phyloP scores from a whole-genome alignment of 768 basidiomycete species.

The Neoboletus subvelutipes region DNA sequence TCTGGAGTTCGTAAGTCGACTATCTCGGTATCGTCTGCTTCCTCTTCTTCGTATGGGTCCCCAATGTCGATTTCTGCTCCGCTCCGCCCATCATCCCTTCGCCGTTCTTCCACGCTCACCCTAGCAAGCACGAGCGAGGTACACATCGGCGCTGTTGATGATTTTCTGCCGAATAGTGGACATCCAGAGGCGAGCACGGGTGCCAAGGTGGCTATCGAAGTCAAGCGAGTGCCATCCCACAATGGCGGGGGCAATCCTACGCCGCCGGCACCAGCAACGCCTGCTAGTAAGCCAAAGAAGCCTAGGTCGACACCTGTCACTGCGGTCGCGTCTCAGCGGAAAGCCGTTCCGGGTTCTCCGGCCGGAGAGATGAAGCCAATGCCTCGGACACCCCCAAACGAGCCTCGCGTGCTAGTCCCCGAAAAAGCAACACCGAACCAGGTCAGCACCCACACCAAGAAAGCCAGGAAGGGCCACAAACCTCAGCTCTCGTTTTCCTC shows the following conservation, averaged over 20 bases:
- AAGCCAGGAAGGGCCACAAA: slow-evolving; percentile 35
- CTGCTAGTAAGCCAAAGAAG: slow-evolving; percentile 19
- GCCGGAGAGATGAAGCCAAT: slow-evolving; percentile 7
- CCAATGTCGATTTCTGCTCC: slow-evolving; percentile 38
- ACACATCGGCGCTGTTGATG: slow-evolving; percentile 6
- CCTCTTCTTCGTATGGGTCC: slow-evolving; percentile 36
- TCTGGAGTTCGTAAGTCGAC: slow-evolving; percentile 30
- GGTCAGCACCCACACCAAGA: slow-evolving; percentile 14
- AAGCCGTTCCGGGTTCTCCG: not conserved
- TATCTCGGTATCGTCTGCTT: slow-evolving; percentile 27
- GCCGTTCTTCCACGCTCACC: slow-evolving; percentile 36
- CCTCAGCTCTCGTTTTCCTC: slow-evolving; percentile 56
- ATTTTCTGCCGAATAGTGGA: slow-evolving; percentile 16
- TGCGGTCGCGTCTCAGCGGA: slow-evolving; percentile 4
- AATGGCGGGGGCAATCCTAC: slow-evolving; percentile 24
- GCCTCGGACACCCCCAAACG: slow-evolving; percentile 29
- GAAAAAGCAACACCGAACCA: slow-evolving; percentile 24
- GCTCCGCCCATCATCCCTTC: slow-evolving; percentile 45
- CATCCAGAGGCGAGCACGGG: slow-evolving; percentile 15
- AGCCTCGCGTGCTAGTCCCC: slow-evolving; percentile 1
- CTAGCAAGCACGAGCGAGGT: slow-evolving; percentile 23
- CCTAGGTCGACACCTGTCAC: slow-evolving; percentile 2
- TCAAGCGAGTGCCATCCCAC: slow-evolving; percentile 57
- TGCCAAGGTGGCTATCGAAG: slow-evolving; percentile 23
- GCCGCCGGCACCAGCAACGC: slow-evolving; percentile 5